These are phyloP conservation scores for Leccinum truebloodii DNA, from an alignment of 768 basidiomycete species.

Conservation along the genomic window DNA sequence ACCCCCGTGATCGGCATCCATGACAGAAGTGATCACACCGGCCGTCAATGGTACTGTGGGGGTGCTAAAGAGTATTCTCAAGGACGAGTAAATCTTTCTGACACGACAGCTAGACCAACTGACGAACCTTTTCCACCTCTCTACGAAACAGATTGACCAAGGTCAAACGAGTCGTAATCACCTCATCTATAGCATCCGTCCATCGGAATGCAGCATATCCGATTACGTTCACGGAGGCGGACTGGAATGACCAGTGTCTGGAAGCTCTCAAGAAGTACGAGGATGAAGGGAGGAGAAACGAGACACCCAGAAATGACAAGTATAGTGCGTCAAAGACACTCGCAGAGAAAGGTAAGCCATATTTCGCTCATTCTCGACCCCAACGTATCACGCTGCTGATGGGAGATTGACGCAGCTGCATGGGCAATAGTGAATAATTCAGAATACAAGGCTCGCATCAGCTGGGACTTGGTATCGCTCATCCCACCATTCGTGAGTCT, in stretches of 20 bases:
- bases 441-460: constrained; percentile 32
- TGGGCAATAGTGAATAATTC: constrained; percentile 44
- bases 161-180: constrained; percentile 70
- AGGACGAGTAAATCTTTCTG: constrained; percentile 43
- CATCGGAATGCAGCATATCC: constrained; percentile 29
- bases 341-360: constrained; percentile 53
- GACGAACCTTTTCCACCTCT: not conserved
- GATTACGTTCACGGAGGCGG: constrained; percentile 42
- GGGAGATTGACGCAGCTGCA: constrained; percentile 35
- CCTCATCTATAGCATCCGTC: constrained; percentile 59
- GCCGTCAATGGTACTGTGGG: constrained; percentile 71
- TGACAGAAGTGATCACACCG: constrained; percentile 62
- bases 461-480: constrained; percentile 42
- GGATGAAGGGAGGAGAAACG: constrained; percentile 44
- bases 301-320: constrained; percentile 37
- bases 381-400: not conserved
- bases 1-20: not conserved
- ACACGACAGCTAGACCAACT: not conserved
- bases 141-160: constrained; percentile 31
- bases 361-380: not conserved
- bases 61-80: constrained; percentile 58
- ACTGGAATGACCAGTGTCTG: constrained; percentile 40
- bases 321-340: constrained; percentile 67
- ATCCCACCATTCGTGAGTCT: constrained; percentile 41
- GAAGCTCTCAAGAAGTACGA: constrained; percentile 45